Conservation (phyloP, 305 asterid genomes). For the Fraxinus latifolia region DNA sequence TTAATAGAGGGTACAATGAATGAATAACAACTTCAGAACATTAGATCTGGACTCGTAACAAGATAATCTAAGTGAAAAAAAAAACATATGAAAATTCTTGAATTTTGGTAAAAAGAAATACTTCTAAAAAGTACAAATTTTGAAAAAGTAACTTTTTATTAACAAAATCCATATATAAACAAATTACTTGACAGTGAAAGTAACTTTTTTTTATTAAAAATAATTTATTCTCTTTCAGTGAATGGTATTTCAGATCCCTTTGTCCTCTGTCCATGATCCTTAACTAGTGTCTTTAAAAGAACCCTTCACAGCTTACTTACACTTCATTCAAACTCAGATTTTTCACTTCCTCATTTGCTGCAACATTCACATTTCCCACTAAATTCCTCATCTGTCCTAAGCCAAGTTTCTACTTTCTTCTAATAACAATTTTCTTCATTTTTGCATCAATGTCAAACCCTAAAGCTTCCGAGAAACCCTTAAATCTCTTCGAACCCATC, state of each 20-base stretch:
- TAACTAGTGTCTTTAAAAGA: constrained; percentile 35
- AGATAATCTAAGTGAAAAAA: not conserved
- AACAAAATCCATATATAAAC: not conserved
- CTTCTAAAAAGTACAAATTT: not conserved
- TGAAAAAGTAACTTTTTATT: not conserved
- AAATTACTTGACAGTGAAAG: not conserved
- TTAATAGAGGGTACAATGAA: not conserved
- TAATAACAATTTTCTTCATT: not conserved
- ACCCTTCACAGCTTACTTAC: constrained; percentile 3
- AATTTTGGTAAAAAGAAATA: not conserved
- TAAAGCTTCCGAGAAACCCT: constrained; percentile 42
- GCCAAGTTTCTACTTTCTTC: not conserved
- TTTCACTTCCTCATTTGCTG: constrained; percentile 16
- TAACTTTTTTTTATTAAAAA: not conserved
- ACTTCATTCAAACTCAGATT: not conserved
- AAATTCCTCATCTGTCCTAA: not conserved
- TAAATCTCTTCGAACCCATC: constrained; percentile 71
- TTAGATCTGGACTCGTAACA: not conserved
- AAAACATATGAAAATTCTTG: not conserved
- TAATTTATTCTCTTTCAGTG: not conserved
- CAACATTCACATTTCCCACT: constrained; percentile 8
- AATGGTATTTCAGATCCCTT: not conserved
- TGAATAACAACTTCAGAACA: not conserved
- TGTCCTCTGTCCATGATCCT: constrained; percentile 22
- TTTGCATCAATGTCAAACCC: constrained; percentile 39